Evolutionary conservation across 2,329 filamentous ascomycete genomes (phyloP).

Genomic region (Penicillium fuscoglaucum): DNA sequence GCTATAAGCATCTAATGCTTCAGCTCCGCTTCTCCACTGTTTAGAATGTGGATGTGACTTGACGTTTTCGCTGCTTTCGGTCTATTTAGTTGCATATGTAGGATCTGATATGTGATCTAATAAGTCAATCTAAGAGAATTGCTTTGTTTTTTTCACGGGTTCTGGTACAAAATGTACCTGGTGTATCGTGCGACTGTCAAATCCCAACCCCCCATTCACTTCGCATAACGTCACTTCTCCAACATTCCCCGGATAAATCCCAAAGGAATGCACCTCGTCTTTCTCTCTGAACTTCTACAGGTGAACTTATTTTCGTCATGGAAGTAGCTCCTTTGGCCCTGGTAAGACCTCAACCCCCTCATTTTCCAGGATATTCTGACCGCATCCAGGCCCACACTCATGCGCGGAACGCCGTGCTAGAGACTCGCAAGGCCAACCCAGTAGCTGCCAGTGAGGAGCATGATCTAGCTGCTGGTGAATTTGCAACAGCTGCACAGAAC

Average conservation of each 20-base stretch:
- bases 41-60: constrained; percentile 22
- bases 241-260: constrained; percentile 2
- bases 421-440: constrained; percentile 66
- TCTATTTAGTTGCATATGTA: neutral
- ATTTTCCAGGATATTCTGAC: constrained; percentile 9
- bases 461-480: constrained; percentile 82
- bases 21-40: constrained; percentile 12
- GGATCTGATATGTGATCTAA: neutral
- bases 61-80: constrained; percentile 11
- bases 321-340: constrained; percentile 68
- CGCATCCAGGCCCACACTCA: constrained; percentile 74
- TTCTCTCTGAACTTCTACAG: neutral
- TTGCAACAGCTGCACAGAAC: constrained; percentile 74
- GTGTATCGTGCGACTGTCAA: neutral
- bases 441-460: constrained; percentile 85
- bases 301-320: constrained; percentile 50
- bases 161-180: no score
- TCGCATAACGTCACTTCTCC: constrained; percentile 7
- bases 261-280: neutral
- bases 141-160: neutral
- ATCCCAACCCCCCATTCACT: neutral
- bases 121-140: neutral
- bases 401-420: constrained; percentile 77
- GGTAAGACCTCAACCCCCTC: constrained; percentile 41
- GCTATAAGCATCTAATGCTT: neutral